Evolutionary conservation across 2,329 filamentous ascomycete species (phyloP), one percentile per base, ranked within the genome.

Genomic region (Graphiopsis chlorocephala): DNA sequence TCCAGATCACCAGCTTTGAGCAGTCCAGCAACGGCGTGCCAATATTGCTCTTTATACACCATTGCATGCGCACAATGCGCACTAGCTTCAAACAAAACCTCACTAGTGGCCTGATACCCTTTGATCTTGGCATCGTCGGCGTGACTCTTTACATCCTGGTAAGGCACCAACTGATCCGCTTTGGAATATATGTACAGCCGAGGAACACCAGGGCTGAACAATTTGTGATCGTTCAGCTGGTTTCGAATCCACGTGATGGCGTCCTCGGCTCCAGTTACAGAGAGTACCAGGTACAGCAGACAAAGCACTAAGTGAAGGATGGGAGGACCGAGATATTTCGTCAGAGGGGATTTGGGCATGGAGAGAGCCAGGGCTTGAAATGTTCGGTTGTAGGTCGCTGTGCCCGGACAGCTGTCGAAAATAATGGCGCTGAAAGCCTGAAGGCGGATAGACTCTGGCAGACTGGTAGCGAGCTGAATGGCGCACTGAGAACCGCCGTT

Each of bases 171-270:
- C 50, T 82, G 77, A 67, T 89, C 86, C 56, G 80, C 81, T 65
- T 82, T 83, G 67, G 84, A 86, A 71, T 88, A 89, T 29, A 88
- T 67, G 73, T 86, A 88, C 64, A 88, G 69, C 59, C 84, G 78
- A 20, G 80, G 79, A 1, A 65, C 63, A n/a, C 55, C 28, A 10
- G 28, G 38, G 23, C 55, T 35, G 26, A 70, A 67, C 11, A 69
- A 20, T 0, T 45, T 38, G 1, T 63, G 50, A 55, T 69, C 68
- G 20, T 68, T 66, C 48, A 66, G 28, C 28, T 42, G 45, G 10
- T 65, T 63, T 31, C 68, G 59, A 3, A 66, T 60, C 23, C 64
- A 53, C 4, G 60, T 33, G 1, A 70, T 50, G 4, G 56, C 29
- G 20, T 67, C 63, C 52, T 69, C 69, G 11, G 42, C 45, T 35